Evolutionary conservation across 768 basidiomycete genomes (phyloP), one percentile per base, ranked within the genome.

Genomic region (Termitomyces sp.): DNA sequence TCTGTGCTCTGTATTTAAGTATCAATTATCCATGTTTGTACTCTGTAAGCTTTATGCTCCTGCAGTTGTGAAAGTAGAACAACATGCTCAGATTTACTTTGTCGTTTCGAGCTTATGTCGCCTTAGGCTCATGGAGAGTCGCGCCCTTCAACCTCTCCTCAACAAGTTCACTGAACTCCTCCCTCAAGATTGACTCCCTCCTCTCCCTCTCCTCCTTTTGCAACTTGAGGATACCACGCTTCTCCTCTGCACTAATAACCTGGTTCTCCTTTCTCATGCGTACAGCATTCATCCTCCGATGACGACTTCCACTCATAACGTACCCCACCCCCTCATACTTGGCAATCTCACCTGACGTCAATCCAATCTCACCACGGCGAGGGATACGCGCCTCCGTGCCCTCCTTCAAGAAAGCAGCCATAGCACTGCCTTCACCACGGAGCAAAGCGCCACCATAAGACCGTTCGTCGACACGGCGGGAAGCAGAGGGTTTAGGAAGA

Each of bases 221-320:
- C 71, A 98, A 66, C 74, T 97, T 96, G 69, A 98, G 69, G 57
- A 98, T 95, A 35, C 93, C 92, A 34, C 97, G 76, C 80, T 98
- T 98, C 81, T 99, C 97, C 74, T 98, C 97, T 1, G 96, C 95
- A 65, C 89, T 92, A 69, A 99, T 99, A 61, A 98, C 95, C 75
- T 99, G 97, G 76, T 99, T 98, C 78, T 99, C 97, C 80, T 98
- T 98, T 68, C 96, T 79, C 86, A 99, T 91, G 59, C 97, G 90
- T 43, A 99, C 96, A 0, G 97, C 96, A 64, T 98, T 99, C 97
- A 99, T 99, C 71, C 94, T 82, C 62, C 90, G 83, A 72, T 99
- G 95, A 60, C 96, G 77, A 65, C 86, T 90, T 44, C 96, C 97
- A 64, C 90, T 94, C 97, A 98, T 99, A 46, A 99, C 97, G 71